phyloP scores from a whole-genome alignment of 2,329 filamentous ascomycete genomes.

The Canariomyces notabilis region DNA sequence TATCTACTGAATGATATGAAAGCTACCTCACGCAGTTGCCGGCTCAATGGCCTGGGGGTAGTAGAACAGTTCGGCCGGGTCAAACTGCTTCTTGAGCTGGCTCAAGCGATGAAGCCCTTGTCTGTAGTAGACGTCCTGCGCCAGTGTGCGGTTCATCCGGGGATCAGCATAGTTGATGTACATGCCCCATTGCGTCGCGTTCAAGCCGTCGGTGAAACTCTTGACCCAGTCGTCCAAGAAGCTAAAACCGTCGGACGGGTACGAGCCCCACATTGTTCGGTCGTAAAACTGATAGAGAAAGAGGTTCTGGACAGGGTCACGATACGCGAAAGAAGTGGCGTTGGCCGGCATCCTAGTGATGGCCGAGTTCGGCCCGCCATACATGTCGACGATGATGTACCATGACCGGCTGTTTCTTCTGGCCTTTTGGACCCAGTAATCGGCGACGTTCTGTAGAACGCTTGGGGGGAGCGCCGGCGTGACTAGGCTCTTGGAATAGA shows the following conservation, averaged over 20 bases:
- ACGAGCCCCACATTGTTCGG: conserved; percentile 27
- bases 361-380: conserved; percentile 35
- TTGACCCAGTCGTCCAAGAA: conserved; percentile 40
- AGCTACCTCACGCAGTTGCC: conserved; percentile 3
- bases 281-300: conserved; percentile 49
- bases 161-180: conserved; percentile 53
- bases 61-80: conserved; percentile 39
- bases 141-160: conserved; percentile 40
- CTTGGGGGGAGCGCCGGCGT: conserved; percentile 25
- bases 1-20: no score
- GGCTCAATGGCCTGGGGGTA: conserved; percentile 33
- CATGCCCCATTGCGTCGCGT: conserved; percentile 39
- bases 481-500: conserved; percentile 29
- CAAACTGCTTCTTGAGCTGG: conserved; percentile 36
- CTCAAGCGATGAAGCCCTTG: conserved; percentile 34
- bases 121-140: conserved; percentile 46
- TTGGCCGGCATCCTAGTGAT: conserved; percentile 27
- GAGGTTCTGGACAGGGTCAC: conserved; percentile 34
- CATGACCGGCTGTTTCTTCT: conserved; percentile 26
- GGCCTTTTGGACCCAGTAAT: conserved; percentile 27
- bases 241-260: conserved; percentile 33
- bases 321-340: conserved; percentile 36
- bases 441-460: conserved; percentile 24
- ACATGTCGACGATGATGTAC: conserved; percentile 33
- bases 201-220: conserved; percentile 26